Evolutionary conservation across 1,139 yeast genomes (phyloP).

Genomic region (Scheffersomyces quercinus): DNA sequence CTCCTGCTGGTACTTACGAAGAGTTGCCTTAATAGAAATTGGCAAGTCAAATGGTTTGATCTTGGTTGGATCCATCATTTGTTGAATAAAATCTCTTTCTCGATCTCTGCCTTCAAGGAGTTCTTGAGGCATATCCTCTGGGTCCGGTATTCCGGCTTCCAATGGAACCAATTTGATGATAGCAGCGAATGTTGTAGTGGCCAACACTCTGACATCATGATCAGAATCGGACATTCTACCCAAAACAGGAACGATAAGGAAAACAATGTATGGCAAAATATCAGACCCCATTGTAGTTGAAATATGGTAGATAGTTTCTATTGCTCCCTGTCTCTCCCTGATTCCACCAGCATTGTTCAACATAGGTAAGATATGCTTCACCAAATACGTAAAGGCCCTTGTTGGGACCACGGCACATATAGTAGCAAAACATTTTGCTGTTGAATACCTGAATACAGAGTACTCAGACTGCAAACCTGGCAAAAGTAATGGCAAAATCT

Average conservation of each 20-base stretch:
- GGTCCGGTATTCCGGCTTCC: conserved; percentile 97
- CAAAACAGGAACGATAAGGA: conserved; percentile 90
- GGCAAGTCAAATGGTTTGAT: conserved; percentile 88
- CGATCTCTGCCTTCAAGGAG: conserved; percentile 86
- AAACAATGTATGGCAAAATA: conserved; percentile 91
- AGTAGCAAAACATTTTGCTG: conserved; percentile 87
- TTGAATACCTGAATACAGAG: conserved; percentile 84
- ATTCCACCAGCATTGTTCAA: conserved; percentile 76
- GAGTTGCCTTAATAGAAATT: conserved; percentile 86
- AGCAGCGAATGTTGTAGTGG: conserved; percentile 96
- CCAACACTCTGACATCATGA: conserved; percentile 81
- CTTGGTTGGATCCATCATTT: conserved; percentile 98
- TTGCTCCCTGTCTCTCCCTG: conserved; percentile 88
- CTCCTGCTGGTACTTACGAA: conserved; percentile 95
- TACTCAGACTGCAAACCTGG: conserved; percentile 67
- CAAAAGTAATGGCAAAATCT: conserved; percentile 49
- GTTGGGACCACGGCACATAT: conserved; percentile 75
- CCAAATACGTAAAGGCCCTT: conserved; percentile 73
- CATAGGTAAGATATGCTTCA: conserved; percentile 78
- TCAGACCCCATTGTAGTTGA: conserved; percentile 84
- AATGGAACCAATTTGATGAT: conserved; percentile 93
- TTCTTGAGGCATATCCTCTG: conserved; percentile 85
- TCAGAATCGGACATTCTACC: conserved; percentile 99
- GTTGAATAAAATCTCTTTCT: conserved; percentile 92
- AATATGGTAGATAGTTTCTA: conserved; percentile 86